Evolutionary conservation across 1,284 basidiomycete species (phyloP).

Genomic region (Coniferiporia weirii): DNA sequence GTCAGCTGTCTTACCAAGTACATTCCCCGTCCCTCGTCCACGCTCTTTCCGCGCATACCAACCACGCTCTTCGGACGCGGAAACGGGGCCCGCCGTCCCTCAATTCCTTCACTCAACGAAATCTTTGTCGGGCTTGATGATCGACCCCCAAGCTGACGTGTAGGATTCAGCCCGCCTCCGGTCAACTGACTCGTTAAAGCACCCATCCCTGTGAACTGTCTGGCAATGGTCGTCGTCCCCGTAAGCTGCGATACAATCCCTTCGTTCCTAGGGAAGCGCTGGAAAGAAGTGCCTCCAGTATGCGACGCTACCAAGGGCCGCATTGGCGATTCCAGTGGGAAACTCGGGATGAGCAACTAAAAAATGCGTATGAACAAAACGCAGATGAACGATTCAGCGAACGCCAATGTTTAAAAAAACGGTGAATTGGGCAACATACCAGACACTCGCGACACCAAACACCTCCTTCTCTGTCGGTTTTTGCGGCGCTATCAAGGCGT

Average conservation of each 20-base stretch:
- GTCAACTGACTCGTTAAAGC: conserved; percentile 45
- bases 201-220: conserved; percentile 66
- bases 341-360: conserved; percentile 52
- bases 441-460: conserved; percentile 81
- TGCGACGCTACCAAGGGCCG: conserved; percentile 42
- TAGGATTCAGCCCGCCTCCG: conserved; percentile 60
- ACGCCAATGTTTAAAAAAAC: conserved; percentile 10
- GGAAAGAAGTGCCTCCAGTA: conserved; percentile 32
- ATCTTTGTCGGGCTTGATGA: conserved; percentile 53
- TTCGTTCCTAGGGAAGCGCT: conserved; percentile 16
- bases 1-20: conserved; percentile 68
- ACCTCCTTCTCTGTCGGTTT: conserved; percentile 58
- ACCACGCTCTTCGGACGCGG: conserved; percentile 62
- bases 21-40: conserved; percentile 61
- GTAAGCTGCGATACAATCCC: conserved; percentile 49
- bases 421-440: conserved; percentile 37
- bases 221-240: conserved; percentile 65
- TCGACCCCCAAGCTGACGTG: conserved; percentile 36
- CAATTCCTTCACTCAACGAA: conserved; percentile 21
- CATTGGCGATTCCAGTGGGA: conserved; percentile 43
- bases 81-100: conserved; percentile 10
- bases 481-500: conserved; percentile 77
- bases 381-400: conserved; percentile 12
- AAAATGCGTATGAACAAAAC: conserved; percentile 9
- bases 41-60: conserved; percentile 52